Evolutionary conservation across 306 rosid species (phyloP).

Genomic region (Medicago ruthenica): DNA sequence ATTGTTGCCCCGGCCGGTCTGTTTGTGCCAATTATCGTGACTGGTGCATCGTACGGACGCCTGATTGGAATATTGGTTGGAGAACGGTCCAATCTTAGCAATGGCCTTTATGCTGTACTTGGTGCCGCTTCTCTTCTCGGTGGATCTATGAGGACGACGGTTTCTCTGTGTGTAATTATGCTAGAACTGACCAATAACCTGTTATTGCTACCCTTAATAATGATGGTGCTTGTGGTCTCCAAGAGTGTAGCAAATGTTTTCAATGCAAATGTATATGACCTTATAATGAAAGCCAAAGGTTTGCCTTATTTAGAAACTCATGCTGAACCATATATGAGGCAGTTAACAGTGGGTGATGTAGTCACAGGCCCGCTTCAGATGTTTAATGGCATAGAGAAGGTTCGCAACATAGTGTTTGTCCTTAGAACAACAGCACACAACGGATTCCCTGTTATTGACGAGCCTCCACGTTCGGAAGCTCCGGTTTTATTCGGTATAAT

Average conservation of each 20-base stretch:
- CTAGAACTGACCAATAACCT: slow-evolving; percentile 91
- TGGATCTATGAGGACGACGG: slow-evolving; percentile 95
- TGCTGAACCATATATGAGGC: slow-evolving; percentile 93
- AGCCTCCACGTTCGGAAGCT: slow-evolving; percentile 66
- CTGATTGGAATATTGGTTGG: slow-evolving; percentile 81
- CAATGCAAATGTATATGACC: slow-evolving; percentile 80
- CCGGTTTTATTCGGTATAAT: slow-evolving; percentile 77
- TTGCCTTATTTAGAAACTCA: slow-evolving; percentile 86
- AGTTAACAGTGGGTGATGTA: slow-evolving; percentile 76
- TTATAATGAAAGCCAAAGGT: slow-evolving; percentile 94
- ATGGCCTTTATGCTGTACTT: slow-evolving; percentile 90
- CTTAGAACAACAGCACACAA: slow-evolving; percentile 75
- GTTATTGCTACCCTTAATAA: slow-evolving; percentile 78
- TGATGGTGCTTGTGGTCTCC: slow-evolving; percentile 88
- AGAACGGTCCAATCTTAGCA: slow-evolving; percentile 58
- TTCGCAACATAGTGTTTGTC: slow-evolving; percentile 68
- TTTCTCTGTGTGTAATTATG: slow-evolving; percentile 86
- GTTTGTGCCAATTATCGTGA: slow-evolving; percentile 90
- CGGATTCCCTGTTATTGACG: slow-evolving; percentile 90
- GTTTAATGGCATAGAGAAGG: slow-evolving; percentile 85
- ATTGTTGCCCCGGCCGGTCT: slow-evolving; percentile 88
- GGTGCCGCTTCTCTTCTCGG: slow-evolving; percentile 96
- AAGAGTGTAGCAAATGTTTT: slow-evolving; percentile 89
- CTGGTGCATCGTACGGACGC: slow-evolving; percentile 96
- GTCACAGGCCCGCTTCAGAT: slow-evolving; percentile 87